Evolutionary conservation across 2,329 filamentous ascomycete species (phyloP).

Genomic region (Fusarium sp.): DNA sequence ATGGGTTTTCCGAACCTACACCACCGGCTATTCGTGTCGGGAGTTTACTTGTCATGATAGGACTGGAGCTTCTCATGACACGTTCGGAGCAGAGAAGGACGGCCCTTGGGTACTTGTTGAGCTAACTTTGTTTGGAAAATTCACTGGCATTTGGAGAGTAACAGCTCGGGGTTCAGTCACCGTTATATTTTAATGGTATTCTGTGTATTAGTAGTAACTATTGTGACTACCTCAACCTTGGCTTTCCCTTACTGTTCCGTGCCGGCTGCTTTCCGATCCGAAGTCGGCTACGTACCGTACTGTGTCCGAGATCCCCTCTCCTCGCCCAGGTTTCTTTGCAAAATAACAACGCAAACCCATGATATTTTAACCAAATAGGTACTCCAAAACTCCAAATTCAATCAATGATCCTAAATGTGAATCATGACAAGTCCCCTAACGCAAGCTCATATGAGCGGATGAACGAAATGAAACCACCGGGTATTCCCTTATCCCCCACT

Average conservation of each 20-base stretch:
- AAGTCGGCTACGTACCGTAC: conserved; percentile 22
- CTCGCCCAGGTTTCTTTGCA: too few species aligned
- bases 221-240: conserved; percentile 18
- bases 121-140: conserved; percentile 20
- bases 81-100: background rate
- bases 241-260: conserved; percentile 4
- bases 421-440: conserved; percentile 6
- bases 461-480: conserved; percentile 27
- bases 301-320: conserved; percentile 2
- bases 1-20: conserved; percentile 47
- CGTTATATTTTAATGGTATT: conserved; percentile 26
- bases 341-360: conserved; percentile 15
- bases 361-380: conserved; percentile 20
- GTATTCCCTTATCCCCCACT: conserved; percentile 44
- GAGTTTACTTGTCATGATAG: conserved; percentile 43
- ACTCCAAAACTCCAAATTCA: conserved; percentile 14
- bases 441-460: conserved; percentile 27
- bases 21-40: conserved; percentile 46
- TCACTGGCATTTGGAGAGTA: background rate
- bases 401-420: background rate
- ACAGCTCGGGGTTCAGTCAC: conserved; percentile 36
- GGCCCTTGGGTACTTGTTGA: background rate
- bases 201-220: conserved; percentile 36
- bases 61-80: conserved; percentile 35
- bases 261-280: conserved; percentile 34